Percentiles rank a stretch among this genome's conserved stretches.
phyloP scores from a whole-genome alignment of 2,329 filamentous ascomycete species.

The Chaetomiaceae sp. region DNA sequence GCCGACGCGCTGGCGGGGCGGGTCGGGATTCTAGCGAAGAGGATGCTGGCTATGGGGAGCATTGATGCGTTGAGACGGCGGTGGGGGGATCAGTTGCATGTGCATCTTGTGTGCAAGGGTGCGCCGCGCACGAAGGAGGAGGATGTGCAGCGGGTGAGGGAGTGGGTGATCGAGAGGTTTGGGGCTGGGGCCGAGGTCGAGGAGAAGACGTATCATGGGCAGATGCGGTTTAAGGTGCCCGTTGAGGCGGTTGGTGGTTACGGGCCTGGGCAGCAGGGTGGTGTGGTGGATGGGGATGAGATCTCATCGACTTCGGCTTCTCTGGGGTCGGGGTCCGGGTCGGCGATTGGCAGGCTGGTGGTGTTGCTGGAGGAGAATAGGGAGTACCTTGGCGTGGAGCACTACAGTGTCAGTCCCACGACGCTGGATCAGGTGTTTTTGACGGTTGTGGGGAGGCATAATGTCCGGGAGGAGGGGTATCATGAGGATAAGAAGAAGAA shows the following conservation, averaged over 20 bases:
- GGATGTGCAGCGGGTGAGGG: conserved; percentile 62
- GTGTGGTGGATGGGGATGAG: not conserved
- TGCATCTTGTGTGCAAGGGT: conserved; percentile 72
- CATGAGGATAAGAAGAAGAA: conserved; percentile 32
- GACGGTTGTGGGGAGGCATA: conserved; percentile 74
- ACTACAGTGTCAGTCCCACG: conserved; percentile 82
- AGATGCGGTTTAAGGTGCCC: conserved; percentile 67
- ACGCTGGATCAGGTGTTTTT: conserved; percentile 90
- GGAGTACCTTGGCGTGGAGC: conserved; percentile 65
- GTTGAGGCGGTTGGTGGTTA: not conserved
- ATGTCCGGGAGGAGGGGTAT: conserved; percentile 69
- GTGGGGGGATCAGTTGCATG: conserved; percentile 74
- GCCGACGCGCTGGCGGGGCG: conserved; percentile 81
- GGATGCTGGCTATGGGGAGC: conserved; percentile 81
- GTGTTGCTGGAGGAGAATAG: conserved; percentile 69
- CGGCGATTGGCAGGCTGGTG: conserved; percentile 65
- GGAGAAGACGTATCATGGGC: conserved; percentile 74
- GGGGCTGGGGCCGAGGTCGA: conserved; percentile 61
- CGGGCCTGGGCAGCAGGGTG: not conserved
- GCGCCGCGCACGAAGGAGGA: conserved; percentile 68
- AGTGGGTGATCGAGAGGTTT: conserved; percentile 61
- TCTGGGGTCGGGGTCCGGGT: conserved; percentile 26
- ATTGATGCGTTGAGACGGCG: conserved; percentile 66
- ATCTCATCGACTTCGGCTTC: not conserved
- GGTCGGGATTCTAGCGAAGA: conserved; percentile 78